phyloP scores from a whole-genome alignment of 495 filamentous ascomycete species.

The Aspergillus biplanus region DNA sequence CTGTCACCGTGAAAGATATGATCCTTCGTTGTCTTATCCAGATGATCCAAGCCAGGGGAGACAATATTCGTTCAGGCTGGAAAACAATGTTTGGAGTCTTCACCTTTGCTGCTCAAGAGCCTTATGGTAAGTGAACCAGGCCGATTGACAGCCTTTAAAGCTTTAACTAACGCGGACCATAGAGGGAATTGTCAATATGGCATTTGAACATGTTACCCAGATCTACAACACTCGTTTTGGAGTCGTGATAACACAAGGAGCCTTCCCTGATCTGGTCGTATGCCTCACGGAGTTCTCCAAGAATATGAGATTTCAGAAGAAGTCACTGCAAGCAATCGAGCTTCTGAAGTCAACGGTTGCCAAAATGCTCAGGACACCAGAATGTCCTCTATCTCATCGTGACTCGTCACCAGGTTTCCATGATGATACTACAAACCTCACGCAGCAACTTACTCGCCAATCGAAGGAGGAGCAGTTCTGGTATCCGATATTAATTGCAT shows the following conservation, averaged over 20 bases:
- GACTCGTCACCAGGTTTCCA: slow-evolving; percentile 39
- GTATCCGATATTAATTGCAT: slow-evolving; percentile 97
- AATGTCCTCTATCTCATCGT: slow-evolving; percentile 83
- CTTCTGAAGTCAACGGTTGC: slow-evolving; percentile 87
- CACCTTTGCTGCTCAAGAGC: slow-evolving; percentile 90
- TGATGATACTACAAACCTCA: slow-evolving; percentile 52
- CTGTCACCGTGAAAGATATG: slow-evolving; percentile 96
- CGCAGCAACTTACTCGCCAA: slow-evolving; percentile 54
- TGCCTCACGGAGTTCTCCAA: slow-evolving; percentile 98
- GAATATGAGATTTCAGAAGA: slow-evolving; percentile 97
- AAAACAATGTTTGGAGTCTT: slow-evolving; percentile 99
- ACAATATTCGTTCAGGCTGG: slow-evolving; percentile 97
- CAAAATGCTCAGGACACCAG: slow-evolving; percentile 92
- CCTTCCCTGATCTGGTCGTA: slow-evolving; percentile 94
- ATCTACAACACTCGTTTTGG: slow-evolving; percentile 98
- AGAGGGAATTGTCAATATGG: slow-evolving; percentile 95
- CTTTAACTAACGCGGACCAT: slow-evolving; percentile 9
- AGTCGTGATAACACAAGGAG: slow-evolving; percentile 92
- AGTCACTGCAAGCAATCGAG: slow-evolving; percentile 95
- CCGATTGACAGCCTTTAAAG: neutral
- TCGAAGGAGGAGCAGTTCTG: slow-evolving; percentile 96
- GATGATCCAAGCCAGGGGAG: slow-evolving; percentile 95
- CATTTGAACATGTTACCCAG: slow-evolving; percentile 94
- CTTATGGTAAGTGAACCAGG: slow-evolving; percentile 60
- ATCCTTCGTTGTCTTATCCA: slow-evolving; percentile 95